Evolutionary conservation across 768 basidiomycete genomes (phyloP), one percentile per base, ranked within the genome.

Genomic region (Panaeolus papilionaceus): DNA sequence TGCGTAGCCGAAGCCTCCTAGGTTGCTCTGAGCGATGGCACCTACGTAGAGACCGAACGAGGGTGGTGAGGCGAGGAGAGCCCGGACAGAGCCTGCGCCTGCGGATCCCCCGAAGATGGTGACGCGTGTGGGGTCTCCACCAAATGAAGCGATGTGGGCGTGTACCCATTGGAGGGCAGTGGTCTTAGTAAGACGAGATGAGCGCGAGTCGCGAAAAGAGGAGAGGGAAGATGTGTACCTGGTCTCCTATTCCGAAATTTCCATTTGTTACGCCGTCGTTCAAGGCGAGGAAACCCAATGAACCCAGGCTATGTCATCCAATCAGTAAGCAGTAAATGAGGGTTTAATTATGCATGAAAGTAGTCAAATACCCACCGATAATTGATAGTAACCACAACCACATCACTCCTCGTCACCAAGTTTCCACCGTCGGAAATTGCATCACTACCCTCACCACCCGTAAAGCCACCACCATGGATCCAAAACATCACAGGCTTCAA

Each of bases 51-150:
- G 74, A 0, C 81, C 81, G 61, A 78, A 78, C 1, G 80, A 79
- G 5, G 74, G 74, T 10, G 76, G 71, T 1, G 79, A 76, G 7
- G 75, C 78, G 38, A 83, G 77, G 0, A 82, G 71, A 2, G 79
- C 77, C n/a, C 81, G 78, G 0, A 85, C 82, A 7, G 83, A 79
- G 42, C 78, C 80, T 9, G 82, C 86, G 39, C 86, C 87, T 12
- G 86, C 86, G 6, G 83, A 85, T 71, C 88, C 82, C 1, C 88
- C 88, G 67, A 82, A 81, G 33, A 89, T 83, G 3, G 85, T 86
- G 61, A 90, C 82, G 0, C 79, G 79, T 11, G 74, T 72, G 1
- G 84, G 83, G 75, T 89, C 88, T 0, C 88, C 88, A 42, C 87
- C 87, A 68, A 89, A 89, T n/a, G 81, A 79, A 0, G 76, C 73